phyloP scores from a whole-genome alignment of 768 basidiomycete species.

The Cystobasidium tubakii region DNA sequence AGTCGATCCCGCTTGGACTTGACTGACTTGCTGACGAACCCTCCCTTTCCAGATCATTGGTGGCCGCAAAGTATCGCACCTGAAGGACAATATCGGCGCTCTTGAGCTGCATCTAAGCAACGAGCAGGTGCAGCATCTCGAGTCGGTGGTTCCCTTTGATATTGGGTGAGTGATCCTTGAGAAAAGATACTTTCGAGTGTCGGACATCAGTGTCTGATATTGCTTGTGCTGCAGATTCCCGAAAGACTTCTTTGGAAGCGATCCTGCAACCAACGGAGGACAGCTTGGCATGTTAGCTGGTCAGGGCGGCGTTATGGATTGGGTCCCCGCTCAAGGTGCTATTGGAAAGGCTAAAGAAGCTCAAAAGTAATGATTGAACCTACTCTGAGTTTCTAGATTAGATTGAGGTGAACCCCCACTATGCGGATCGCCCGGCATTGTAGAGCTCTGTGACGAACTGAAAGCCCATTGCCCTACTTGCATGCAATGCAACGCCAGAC shows the following conservation, averaged over 20 bases:
- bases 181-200: not conserved
- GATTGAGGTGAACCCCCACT: too few species aligned
- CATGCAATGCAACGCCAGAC: too few species aligned
- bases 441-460: too few species aligned
- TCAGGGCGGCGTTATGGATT: not conserved
- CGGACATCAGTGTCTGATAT: slow-evolving; percentile 1
- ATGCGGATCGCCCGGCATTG: too few species aligned
- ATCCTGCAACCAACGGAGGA: not conserved
- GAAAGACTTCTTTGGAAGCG: not conserved
- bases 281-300: not conserved
- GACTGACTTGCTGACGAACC: too few species aligned
- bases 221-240: not conserved
- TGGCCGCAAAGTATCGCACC: slow-evolving; percentile 42
- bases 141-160: slow-evolving; percentile 1
- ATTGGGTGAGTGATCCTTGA: not conserved
- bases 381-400: too few species aligned
- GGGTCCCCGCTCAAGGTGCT: not conserved
- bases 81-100: slow-evolving; percentile 38
- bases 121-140: slow-evolving; percentile 32
- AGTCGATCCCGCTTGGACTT: too few species aligned
- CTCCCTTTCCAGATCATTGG: slow-evolving; percentile 27
- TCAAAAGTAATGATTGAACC: too few species aligned
- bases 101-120: slow-evolving; percentile 32
- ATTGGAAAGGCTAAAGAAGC: not conserved
- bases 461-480: too few species aligned